Percentiles rank a stretch among this genome's conserved stretches.
Evolutionary conservation across 306 rosid species (phyloP).

Genomic region (Pyrus bretschneideri): DNA sequence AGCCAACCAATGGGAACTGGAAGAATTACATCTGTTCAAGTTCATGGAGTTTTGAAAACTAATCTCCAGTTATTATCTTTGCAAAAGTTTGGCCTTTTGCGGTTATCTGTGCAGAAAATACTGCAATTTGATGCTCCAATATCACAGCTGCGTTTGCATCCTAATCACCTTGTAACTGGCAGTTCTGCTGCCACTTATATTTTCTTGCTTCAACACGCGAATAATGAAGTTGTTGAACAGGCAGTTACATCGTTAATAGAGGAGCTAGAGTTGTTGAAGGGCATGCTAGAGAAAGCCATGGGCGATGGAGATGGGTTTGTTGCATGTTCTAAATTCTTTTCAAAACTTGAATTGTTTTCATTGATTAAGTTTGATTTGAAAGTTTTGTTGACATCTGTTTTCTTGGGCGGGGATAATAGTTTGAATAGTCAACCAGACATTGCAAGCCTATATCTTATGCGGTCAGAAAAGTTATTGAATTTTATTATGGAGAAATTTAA

Average conservation of each 20-base stretch:
- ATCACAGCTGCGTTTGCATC: conserved; percentile 79
- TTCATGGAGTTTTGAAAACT: conserved; percentile 89
- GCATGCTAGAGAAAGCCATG: conserved; percentile 37
- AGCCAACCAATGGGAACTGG: conserved; percentile 29
- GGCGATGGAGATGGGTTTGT: conserved; percentile 26
- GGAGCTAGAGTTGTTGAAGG: conserved; percentile 67
- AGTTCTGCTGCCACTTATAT: conserved; percentile 88
- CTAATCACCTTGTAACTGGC: conserved; percentile 78
- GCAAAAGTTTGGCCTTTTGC: conserved; percentile 76
- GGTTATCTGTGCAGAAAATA: conserved; percentile 61
- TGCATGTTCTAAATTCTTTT: conserved; percentile 36
- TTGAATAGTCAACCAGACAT: conserved; percentile 47
- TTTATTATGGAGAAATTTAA: conserved; percentile 52
- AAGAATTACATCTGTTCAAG: conserved; percentile 59
- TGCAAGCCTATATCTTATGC: conserved; percentile 42
- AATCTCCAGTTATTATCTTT: conserved; percentile 81
- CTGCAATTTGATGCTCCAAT: conserved; percentile 62
- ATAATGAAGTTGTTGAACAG: conserved; percentile 74
- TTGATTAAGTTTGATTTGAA: conserved; percentile 73
- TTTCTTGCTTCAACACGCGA: conserved; percentile 86
- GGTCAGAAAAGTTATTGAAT: conserved; percentile 53
- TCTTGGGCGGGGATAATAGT: conserved; percentile 38
- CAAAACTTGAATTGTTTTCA: conserved; percentile 63
- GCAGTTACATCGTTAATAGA: conserved; percentile 47
- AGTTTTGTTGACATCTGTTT: conserved; percentile 64